Evolutionary conservation across 2,329 filamentous ascomycete genomes (phyloP).

Genomic region (Colletotrichum sublineola): DNA sequence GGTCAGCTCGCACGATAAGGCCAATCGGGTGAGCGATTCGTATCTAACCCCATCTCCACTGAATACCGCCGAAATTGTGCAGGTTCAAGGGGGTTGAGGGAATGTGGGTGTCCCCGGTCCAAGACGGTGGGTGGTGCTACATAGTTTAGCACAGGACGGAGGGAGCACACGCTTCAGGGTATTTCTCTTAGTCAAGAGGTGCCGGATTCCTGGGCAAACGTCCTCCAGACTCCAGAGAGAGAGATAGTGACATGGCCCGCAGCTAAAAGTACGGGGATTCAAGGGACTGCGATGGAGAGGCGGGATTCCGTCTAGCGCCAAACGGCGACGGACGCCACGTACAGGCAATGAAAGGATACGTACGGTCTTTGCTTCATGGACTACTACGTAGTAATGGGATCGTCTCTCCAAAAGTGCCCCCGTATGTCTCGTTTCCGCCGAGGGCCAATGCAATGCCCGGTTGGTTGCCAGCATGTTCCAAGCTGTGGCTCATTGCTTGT

Average conservation of each 20-base stretch:
- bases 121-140: neutral
- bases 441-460: constrained; percentile 22
- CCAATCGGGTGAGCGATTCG: constrained; percentile 29
- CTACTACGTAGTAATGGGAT: neutral
- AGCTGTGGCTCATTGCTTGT: constrained; percentile 29
- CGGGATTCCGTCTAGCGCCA: constrained; percentile 20
- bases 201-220: constrained; percentile 26
- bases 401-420: constrained; percentile 30
- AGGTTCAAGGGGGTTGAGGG: constrained; percentile 3
- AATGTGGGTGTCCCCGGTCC: constrained; percentile 18
- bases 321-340: neutral
- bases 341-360: neutral
- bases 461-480: constrained; percentile 31
- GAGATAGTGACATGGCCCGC: neutral
- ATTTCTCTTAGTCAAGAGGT: constrained; percentile 32
- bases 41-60: constrained; percentile 27
- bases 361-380: constrained; percentile 17
- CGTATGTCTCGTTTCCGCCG: constrained; percentile 18
- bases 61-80: constrained; percentile 40
- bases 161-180: neutral
- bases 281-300: constrained; percentile 22
- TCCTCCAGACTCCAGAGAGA: constrained; percentile 4
- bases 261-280: constrained; percentile 19
- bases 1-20: neutral
- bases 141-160: neutral